Base-by-base conservation (phyloP, 345 rosid genomes). In the Citrus inodora region DNA sequence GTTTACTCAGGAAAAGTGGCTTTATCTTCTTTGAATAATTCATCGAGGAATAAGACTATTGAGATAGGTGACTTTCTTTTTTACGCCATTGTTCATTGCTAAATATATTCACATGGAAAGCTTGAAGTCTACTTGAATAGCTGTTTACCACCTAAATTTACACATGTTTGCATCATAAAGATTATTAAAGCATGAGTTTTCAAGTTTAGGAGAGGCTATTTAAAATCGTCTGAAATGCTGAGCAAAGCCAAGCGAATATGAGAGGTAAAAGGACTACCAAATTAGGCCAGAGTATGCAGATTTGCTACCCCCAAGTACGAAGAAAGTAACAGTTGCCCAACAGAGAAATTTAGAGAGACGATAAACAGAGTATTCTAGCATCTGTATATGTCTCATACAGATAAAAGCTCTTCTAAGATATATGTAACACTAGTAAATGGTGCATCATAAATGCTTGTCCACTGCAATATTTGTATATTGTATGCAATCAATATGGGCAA, bases 21-120 rank as follows among this genome's bases (percentile, higher is more conserved):
- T 73, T 79, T 91, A 67, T 84, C 91, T 76, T 80, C 92, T 79
- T 76, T 90, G 74, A 86, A 86, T 67, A 90, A 90, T 58, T 82
- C 86, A 42, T 90, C 96, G 46, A 90, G 93, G 87, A 96, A 92
- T 77, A 92, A 92, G 87, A 78, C 89, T 60, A 78, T 94, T 75
- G 97, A 92, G 68, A 88, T 94, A 81, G 99, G 99, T 96, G 75
- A 81, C 46, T 78, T 66, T 77, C 75, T 76, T 67, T 37, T 33
- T 68, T 38, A 37, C 2, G 19, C 5, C 8, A 19, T 61, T 27
- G 53, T 67, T 66, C 64, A 33, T 32, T 62, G 46, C 7, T 64
- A 69, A 30, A 37, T 51, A 48, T 70, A 51, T 62, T 65, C 22
- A 1, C 76, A 42, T 61, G 2, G 70, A 55, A 27, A 27, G 13